Conservation (phyloP, 2,329 filamentous ascomycete genomes). For the Metarhizium guizhouense region DNA sequence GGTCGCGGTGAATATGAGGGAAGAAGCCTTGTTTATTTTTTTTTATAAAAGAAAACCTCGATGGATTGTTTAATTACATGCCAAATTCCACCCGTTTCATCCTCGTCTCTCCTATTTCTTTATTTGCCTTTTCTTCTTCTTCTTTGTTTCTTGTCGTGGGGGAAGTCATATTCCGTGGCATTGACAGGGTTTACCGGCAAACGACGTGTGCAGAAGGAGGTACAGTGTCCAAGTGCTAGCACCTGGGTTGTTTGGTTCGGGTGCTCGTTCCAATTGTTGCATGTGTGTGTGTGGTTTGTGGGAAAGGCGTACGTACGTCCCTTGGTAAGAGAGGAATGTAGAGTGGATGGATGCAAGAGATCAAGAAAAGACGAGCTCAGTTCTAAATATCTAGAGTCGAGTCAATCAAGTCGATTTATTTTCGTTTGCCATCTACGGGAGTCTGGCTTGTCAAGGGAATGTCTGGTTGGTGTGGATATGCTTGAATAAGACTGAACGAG, state of each 20-base stretch:
- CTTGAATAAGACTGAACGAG: not conserved
- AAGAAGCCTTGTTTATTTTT: not conserved
- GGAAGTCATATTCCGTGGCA: not conserved
- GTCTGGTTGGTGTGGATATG: not conserved
- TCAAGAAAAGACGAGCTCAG: no score
- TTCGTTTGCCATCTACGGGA: not conserved
- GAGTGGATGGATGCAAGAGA: no score
- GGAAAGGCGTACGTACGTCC: no score
- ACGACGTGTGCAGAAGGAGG: no score
- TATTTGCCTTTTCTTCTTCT: not conserved
- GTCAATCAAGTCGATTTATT: no score
- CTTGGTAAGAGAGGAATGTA: no score
- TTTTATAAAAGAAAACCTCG: not conserved
- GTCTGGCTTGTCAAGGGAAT: not conserved
- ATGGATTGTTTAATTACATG: constrained; percentile 1
- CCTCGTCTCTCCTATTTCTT: not conserved
- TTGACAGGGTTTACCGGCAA: no score
- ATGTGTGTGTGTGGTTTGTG: no score
- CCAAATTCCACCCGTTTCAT: not conserved
- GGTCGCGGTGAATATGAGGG: not conserved
- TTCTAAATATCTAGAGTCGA: no score
- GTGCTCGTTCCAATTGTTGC: no score
- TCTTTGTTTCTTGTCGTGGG: not conserved
- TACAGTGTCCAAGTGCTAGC: no score
- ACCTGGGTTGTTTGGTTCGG: no score